A percentile compares a stretch with the other conserved stretches of the same genome.
Conservation (phyloP, 139 green algal species). For the Microglena sp. region DNA sequence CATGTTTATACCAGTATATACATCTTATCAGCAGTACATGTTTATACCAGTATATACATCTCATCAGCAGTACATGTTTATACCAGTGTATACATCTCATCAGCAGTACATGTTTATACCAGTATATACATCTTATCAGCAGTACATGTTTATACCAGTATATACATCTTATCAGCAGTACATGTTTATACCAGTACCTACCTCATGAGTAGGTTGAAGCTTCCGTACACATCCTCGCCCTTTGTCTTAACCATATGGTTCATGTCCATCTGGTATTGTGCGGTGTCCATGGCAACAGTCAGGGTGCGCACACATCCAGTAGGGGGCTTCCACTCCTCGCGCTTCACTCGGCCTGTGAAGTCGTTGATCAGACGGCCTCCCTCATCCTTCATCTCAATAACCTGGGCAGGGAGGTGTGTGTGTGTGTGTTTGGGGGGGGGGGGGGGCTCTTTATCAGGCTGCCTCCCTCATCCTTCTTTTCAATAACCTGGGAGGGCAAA, state of each 20-base stretch:
- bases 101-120: no score
- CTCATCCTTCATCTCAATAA: constrained; percentile 38
- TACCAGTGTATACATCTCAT: no score
- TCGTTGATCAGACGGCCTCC: constrained; percentile 82
- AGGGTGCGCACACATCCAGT: constrained; percentile 66
- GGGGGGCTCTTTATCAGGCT: no score
- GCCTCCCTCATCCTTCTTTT: no score
- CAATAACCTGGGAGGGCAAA: no score
- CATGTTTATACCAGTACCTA: constrained; percentile 6
- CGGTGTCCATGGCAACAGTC: constrained; percentile 76
- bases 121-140: no score
- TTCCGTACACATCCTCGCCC: constrained; percentile 68
- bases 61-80: no score
- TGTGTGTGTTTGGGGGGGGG: no score
- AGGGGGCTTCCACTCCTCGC: constrained; percentile 51
- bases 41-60: no score
- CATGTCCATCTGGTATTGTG: constrained; percentile 90
- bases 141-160: background rate
- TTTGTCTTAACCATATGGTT: constrained; percentile 31
- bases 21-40: no score
- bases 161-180: background rate
- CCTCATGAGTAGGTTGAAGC: constrained; percentile 86
- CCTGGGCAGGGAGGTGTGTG: no score
- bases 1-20: no score
- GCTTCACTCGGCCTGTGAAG: constrained; percentile 72